These are phyloP conservation scores for Globisporangium cystogenes DNA, from an alignment of 352 stramenopile genomes.

Conservation along the genomic window DNA sequence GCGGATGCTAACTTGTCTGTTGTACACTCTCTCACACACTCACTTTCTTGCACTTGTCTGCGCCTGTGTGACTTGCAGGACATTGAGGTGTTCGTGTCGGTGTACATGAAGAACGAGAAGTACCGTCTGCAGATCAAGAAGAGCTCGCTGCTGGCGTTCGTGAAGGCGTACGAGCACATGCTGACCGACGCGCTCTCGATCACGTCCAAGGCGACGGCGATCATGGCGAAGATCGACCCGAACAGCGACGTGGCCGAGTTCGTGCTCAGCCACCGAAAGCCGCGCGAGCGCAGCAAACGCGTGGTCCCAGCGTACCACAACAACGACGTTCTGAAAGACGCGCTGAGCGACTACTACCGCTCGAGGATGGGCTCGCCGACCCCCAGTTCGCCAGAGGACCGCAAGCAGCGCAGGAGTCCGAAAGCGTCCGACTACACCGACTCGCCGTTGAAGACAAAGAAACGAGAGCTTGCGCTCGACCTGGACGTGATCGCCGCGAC, in stretches of 20 bases:
- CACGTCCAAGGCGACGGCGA: constrained; percentile 26
- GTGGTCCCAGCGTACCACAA: constrained; percentile 36
- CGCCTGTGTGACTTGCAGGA: constrained; percentile 26
- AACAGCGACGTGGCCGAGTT: constrained; percentile 62
- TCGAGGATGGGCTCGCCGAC: constrained; percentile 13
- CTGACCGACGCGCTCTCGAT: constrained; percentile 29
- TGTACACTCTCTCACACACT: too few relatives aligned
- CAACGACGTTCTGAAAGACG: constrained; percentile 50
- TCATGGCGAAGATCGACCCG: constrained; percentile 51
- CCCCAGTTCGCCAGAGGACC: constrained; percentile 7
- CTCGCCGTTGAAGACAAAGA: constrained; percentile 3
- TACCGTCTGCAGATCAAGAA: constrained; percentile 80
- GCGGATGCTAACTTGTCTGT: too few relatives aligned
- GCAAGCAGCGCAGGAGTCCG: constrained; percentile 8
- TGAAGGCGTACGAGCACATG: constrained; percentile 66
- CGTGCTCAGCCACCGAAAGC: constrained; percentile 40
- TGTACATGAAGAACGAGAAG: constrained; percentile 86
- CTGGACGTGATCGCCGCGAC: constrained; percentile 8
- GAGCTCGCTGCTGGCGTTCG: constrained; percentile 62
- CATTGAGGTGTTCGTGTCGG: constrained; percentile 66
- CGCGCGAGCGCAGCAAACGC: constrained; percentile 37
- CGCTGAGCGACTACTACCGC: constrained; percentile 41
- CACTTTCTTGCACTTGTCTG: background rate
- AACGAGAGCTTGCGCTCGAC: constrained; percentile 4
- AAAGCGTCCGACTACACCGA: constrained; percentile 1